Evolutionary conservation across 345 rosid genomes (phyloP), one percentile per base, ranked within the genome.

Genomic region (Salix dunnii): DNA sequence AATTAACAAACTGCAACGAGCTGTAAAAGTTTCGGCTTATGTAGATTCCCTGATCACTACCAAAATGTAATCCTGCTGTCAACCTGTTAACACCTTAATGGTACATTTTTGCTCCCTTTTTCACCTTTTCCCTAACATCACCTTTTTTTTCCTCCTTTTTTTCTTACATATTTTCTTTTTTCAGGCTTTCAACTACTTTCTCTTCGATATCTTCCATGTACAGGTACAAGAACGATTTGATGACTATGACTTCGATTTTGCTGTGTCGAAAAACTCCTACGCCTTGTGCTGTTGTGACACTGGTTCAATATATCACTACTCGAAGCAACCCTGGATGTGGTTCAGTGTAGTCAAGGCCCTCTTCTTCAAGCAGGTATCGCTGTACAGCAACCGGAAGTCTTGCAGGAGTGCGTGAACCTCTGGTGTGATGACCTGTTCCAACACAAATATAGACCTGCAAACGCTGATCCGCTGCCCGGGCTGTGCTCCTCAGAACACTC

Each of bases 281-380:
- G 51, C 81, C 85, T 74, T 80, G 30, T 21, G 46, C 13, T 60
- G 72, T 77, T 79, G 40, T 35, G 84, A 73, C 74, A 76, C 67
- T 43, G 65, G 76, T 69, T 91, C 91, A 91, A 62, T 90, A 85
- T 78, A 96, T 82, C 85, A 92, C 88, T 74, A 96, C 97, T 70
- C 97, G 92, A 76, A 96, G 93, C 75, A 96, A 88, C 76, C 99
- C 99, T 1, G 98, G 91, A 82, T 94, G 98, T 17, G 99, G 93
- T 86, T 96, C 99, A 1, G 89, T 77, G 83, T 67, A 96, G 69
- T 89, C 92, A 35, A 96, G 97, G 81, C 94, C 88, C 88, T 96
- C 97, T 74, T 94, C 97, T 84, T 93, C 97, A 20, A 96, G 96
- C 35, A 96, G 87, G 79, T 91, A 94, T 14, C 89, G 89, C 85